phyloP scores from a whole-genome alignment of 352 stramenopile species.

The Thalassiosira hispida region DNA sequence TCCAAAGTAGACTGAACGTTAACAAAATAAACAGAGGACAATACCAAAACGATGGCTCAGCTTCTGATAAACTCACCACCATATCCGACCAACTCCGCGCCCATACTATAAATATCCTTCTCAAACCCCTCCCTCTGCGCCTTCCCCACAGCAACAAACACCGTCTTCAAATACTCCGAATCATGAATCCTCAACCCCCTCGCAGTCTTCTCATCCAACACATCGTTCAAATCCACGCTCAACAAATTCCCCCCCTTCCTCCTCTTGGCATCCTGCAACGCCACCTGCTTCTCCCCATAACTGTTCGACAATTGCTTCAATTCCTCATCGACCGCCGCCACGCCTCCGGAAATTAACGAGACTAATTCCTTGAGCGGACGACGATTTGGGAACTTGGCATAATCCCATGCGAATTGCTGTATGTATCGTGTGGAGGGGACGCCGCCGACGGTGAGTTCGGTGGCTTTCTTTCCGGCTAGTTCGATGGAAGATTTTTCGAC shows the following conservation, averaged over 20 bases:
- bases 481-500: conserved; percentile 96
- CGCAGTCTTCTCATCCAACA: conserved; percentile 89
- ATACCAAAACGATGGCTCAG: too few relatives aligned
- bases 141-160: conserved; percentile 95
- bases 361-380: conserved; percentile 96
- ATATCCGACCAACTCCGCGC: conserved; percentile 73
- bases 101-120: conserved; percentile 69
- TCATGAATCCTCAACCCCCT: conserved; percentile 92
- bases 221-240: conserved; percentile 93
- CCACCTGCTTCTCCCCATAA: conserved; percentile 91
- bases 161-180: conserved; percentile 96
- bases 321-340: conserved; percentile 96
- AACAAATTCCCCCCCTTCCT: conserved; percentile 96
- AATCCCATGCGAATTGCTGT: conserved; percentile 97
- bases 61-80: conserved; percentile 73
- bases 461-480: conserved; percentile 83
- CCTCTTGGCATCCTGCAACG: conserved; percentile 87
- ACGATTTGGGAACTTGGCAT: conserved; percentile 96
- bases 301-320: conserved; percentile 93
- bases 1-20: too few relatives aligned
- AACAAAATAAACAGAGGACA: too few relatives aligned
- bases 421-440: conserved; percentile 94
- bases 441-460: conserved; percentile 70
- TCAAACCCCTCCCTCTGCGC: conserved; percentile 87
- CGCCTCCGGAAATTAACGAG: conserved; percentile 91